Percentiles rank a stretch among this genome's conserved stretches.
Evolutionary conservation across 2,329 filamentous ascomycete genomes (phyloP).

Genomic region (Alternaria triticimaculans): DNA sequence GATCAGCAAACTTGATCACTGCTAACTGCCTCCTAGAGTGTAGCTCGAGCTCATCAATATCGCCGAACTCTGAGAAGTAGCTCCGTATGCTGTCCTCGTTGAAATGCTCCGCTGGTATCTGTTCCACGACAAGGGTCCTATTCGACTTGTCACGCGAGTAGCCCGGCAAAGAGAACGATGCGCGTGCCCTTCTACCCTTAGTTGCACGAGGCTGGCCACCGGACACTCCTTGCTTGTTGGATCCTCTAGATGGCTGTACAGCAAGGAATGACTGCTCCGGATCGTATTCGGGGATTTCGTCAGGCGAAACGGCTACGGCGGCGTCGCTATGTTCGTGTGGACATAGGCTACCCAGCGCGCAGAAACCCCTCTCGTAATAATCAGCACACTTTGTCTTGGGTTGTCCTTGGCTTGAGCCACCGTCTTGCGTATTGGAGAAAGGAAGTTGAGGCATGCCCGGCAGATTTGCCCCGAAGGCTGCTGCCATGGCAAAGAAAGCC

Average conservation of each 20-base stretch:
- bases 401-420: constrained; percentile 11
- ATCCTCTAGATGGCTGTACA: constrained; percentile 9
- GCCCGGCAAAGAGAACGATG: constrained; percentile 69
- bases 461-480: constrained; percentile 50
- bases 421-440: constrained; percentile 41
- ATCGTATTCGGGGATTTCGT: constrained; percentile 61
- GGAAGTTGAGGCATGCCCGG: constrained; percentile 49
- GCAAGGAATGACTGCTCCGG: constrained; percentile 59
- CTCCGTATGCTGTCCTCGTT: constrained; percentile 67
- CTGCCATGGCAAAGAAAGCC: constrained; percentile 68
- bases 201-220: constrained; percentile 26
- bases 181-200: constrained; percentile 41
- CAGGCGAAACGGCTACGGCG: constrained; percentile 15
- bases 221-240: not conserved
- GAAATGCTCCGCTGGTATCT: constrained; percentile 76
- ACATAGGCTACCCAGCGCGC: constrained; percentile 70
- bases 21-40: constrained; percentile 71
- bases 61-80: constrained; percentile 77
- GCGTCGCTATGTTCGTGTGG: constrained; percentile 69
- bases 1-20: constrained; percentile 71
- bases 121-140: constrained; percentile 76
- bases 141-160: constrained; percentile 68
- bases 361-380: constrained; percentile 76
- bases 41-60: constrained; percentile 68
- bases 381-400: constrained; percentile 66